phyloP scores from a whole-genome alignment of 495 filamentous ascomycete genomes.

The Massariosphaeria phaeospora region DNA sequence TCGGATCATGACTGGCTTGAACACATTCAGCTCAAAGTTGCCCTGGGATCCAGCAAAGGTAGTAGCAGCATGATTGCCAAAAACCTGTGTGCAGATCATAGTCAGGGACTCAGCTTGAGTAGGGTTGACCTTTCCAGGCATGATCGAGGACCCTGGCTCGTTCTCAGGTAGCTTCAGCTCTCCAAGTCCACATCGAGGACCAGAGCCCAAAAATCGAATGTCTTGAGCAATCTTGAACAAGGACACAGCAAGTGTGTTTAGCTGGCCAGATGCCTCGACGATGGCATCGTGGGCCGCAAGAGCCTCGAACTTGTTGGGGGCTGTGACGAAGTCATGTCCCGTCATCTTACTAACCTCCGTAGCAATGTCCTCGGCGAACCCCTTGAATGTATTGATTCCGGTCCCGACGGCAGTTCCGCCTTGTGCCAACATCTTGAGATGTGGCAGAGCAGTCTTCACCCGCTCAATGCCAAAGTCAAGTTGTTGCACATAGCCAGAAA shows the following conservation, averaged over 20 bases:
- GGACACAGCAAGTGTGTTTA: constrained; percentile 89
- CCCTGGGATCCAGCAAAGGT: constrained; percentile 95
- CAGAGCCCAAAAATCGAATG: constrained; percentile 92
- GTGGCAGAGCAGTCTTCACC: constrained; percentile 74
- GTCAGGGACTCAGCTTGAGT: constrained; percentile 97
- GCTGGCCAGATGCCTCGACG: constrained; percentile 84
- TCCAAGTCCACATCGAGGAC: constrained; percentile 90
- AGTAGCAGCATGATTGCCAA: constrained; percentile 89
- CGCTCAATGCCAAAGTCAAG: constrained; percentile 85
- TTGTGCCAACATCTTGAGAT: constrained; percentile 82
- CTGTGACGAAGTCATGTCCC: constrained; percentile 87
- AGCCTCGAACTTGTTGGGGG: constrained; percentile 98
- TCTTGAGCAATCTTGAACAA: constrained; percentile 99
- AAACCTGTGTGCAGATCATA: constrained; percentile 96
- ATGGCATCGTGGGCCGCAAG: constrained; percentile 96
- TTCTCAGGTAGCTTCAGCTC: constrained; percentile 93
- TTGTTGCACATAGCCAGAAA: constrained; percentile 95
- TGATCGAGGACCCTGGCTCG: constrained; percentile 94
- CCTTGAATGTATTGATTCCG: constrained; percentile 93
- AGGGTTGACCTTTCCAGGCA: constrained; percentile 99
- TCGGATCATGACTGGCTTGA: constrained; percentile 93
- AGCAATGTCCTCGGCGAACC: constrained; percentile 90
- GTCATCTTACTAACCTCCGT: constrained; percentile 87
- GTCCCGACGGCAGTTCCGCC: constrained; percentile 97
- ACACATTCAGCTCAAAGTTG: constrained; percentile 98